Evolutionary conservation across 1,139 yeast species (phyloP), one percentile per base, ranked within the genome.

Genomic region (Pichia sp.): DNA sequence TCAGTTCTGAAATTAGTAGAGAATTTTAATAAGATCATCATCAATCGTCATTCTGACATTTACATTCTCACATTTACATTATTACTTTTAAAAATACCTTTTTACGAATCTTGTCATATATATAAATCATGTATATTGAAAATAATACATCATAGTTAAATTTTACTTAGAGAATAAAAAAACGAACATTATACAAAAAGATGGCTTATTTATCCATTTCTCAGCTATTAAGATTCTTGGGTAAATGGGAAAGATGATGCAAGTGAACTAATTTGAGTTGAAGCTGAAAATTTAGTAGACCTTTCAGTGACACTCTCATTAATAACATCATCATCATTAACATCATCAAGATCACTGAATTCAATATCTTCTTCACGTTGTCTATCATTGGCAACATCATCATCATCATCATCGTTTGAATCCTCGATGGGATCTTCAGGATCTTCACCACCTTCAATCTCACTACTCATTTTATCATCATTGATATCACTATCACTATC

Each of bases 391-490:
- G 22, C 34, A 1, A 10, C 23, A 6, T 38, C 37, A 21, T 36
- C 28, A 8, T 25, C 34, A 1, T 12, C 23, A 6, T 38, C 40
- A 28, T 35, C 44, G n/a, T 38, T 44, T 17, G 49, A 43, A 20
- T 41, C 34, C 11, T 41, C 48, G 18, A 46, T 35, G 4, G 48
- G 50, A 39, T 46, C 49, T 9, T 45, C 38, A 14, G 40, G 50
- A 24, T 40, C 38, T 34, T 47, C 46, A 23, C 44, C 43, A 10
- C 21, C 34, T n/a, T n/a, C n/a, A n/a, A n/a, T n/a, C n/a, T n/a
- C n/a, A n/a, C n/a, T n/a, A 4, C 39, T 33, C 42, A n/a, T n/a
- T n/a, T n/a, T n/a, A n/a, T n/a, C n/a, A 26, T 14, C 18, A 26
- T 26, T 18, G 20, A 34, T 35, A 5, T 34, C 37, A n/a, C 20